Base-by-base conservation (phyloP, 176 grass and related monocot genomes). In the Raddia distichophylla region DNA sequence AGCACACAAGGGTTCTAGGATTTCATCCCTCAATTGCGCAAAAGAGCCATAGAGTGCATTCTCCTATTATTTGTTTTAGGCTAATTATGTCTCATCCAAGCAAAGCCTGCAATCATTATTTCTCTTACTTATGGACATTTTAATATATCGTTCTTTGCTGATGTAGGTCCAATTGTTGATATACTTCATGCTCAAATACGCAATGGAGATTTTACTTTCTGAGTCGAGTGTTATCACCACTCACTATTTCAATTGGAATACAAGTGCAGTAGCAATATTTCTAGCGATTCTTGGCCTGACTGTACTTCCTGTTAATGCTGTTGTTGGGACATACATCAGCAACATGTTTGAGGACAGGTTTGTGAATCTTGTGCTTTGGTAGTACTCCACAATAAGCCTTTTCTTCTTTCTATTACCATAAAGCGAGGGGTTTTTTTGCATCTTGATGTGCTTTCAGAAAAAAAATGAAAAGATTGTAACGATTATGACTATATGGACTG, bases 171-270 rank as follows among this genome's bases (percentile, higher is more conserved):
- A 95, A 64, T 69, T 99, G 61, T 85, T 99, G 74, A 99, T 93
- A 86, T 99, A 99, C 72, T 99, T 99, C 85, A 99, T 99, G 96
- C 93, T 99, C 77, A 99, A 99, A 82, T 99, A 95, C 12, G 93
- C 96, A 2, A 99, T 99, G 96, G 96, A 99, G 84, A 93, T 99
- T 83, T 83, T 95, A 83, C 89, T 99, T 75, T 91, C 96, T 8
- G 96, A 99, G 48, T 99, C 96, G 32, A 99, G 96, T 93, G 96
- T 99, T 33, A 80, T 99, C 48, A 99, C 96, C 58, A 90, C 8
- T 76, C 80, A 91, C 87, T 99, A 99, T 85, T 99, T 99, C 83
- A 87, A 79, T 66, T 99, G 96, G 93, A 90, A 92, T 69, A 99
- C 96, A 65, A 99, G 91, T 8, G 64, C 87, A 75, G 96, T 99